Conservation (phyloP, 768 basidiomycete genomes). For the Phylloporus scabripes region DNA sequence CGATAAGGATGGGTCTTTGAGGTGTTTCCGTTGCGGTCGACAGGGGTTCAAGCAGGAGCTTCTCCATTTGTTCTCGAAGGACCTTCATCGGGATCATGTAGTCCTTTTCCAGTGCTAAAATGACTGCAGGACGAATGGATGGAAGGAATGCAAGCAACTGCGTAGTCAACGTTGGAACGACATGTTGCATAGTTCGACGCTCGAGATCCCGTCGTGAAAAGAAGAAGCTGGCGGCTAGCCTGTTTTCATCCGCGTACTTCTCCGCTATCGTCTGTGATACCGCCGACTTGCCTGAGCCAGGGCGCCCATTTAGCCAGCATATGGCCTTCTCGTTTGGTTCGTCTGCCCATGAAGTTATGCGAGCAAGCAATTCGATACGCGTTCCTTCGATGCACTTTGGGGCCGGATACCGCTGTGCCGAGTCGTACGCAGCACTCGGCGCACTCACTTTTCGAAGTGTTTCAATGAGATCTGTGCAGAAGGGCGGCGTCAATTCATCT, state of each 20-base stretch:
- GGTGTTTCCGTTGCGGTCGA: constrained; percentile 7
- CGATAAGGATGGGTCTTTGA: constrained; percentile 12
- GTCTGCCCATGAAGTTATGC: constrained; percentile 13
- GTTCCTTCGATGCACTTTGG: constrained; percentile 22
- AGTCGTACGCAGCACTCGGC: constrained; percentile 17
- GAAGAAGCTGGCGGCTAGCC: constrained; percentile 34
- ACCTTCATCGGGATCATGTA: constrained; percentile 25
- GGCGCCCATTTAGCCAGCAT: constrained; percentile 25
- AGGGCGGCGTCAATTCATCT: neutral
- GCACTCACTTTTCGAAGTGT: constrained; percentile 14
- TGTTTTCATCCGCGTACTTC: constrained; percentile 13
- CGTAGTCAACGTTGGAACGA: constrained; percentile 30
- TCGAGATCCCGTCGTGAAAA: constrained; percentile 28
- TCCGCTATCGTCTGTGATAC: constrained; percentile 31
- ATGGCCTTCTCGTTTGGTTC: constrained; percentile 4
- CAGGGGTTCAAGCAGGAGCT: constrained; percentile 21
- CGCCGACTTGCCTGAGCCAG: constrained; percentile 25
- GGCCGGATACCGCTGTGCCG: constrained; percentile 16
- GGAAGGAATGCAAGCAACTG: constrained; percentile 26
- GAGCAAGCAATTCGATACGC: constrained; percentile 15
- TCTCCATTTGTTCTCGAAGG: constrained; percentile 27
- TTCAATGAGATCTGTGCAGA: constrained; percentile 10
- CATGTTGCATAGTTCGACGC: constrained; percentile 17
- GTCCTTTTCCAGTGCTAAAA: constrained; percentile 21
- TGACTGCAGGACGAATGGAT: constrained; percentile 17